Percentiles rank a stretch among this genome's conserved stretches.
These are phyloP conservation scores for Lizonia empirigonia DNA, from an alignment of 2,329 filamentous ascomycete species.

Conservation along the genomic window DNA sequence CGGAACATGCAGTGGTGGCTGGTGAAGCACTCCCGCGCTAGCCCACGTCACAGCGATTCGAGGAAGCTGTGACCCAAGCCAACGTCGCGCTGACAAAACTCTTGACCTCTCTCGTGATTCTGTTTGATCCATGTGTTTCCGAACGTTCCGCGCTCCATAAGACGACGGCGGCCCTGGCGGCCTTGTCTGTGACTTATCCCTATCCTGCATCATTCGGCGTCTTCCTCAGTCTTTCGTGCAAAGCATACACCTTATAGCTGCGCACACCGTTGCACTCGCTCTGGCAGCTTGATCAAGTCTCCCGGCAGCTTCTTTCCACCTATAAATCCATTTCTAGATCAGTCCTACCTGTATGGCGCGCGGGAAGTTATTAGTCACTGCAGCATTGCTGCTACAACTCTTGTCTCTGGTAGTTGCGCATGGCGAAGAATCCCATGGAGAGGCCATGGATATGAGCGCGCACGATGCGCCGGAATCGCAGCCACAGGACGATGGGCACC, in stretches of 20 bases:
- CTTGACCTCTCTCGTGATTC: slow-evolving; percentile 27
- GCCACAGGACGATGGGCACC: slow-evolving; percentile 26
- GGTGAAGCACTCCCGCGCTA: slow-evolving; percentile 10
- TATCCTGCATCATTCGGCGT: not conserved
- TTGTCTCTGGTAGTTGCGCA: slow-evolving; percentile 51
- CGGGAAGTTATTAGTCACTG: slow-evolving; percentile 32
- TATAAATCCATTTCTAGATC: slow-evolving; percentile 1
- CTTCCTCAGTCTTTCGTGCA: slow-evolving; percentile 7
- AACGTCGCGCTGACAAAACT: slow-evolving; percentile 33
- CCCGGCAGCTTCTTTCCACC: not conserved
- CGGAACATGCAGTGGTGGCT: slow-evolving; percentile 1
- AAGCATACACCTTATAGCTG: slow-evolving; percentile 7
- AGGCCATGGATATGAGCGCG: slow-evolving; percentile 35
- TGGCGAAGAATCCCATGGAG: slow-evolving; percentile 43
- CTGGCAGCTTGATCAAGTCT: not conserved
- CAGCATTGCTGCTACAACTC: slow-evolving; percentile 49
- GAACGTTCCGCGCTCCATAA: slow-evolving; percentile 31
- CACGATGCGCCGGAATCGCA: slow-evolving; percentile 26
- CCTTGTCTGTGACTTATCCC: slow-evolving; percentile 5
- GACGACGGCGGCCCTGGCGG: slow-evolving; percentile 17
- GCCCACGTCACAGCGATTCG: slow-evolving; percentile 12
- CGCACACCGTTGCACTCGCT: not conserved
- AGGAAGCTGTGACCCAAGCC: slow-evolving; percentile 28
- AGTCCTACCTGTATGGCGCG: slow-evolving; percentile 37
- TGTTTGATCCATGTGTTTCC: slow-evolving; percentile 22